A percentile compares a stretch with the other conserved stretches of the same genome.
Conservation (phyloP, 768 basidiomycete genomes). For the Suillus fuscotomentosus region DNA sequence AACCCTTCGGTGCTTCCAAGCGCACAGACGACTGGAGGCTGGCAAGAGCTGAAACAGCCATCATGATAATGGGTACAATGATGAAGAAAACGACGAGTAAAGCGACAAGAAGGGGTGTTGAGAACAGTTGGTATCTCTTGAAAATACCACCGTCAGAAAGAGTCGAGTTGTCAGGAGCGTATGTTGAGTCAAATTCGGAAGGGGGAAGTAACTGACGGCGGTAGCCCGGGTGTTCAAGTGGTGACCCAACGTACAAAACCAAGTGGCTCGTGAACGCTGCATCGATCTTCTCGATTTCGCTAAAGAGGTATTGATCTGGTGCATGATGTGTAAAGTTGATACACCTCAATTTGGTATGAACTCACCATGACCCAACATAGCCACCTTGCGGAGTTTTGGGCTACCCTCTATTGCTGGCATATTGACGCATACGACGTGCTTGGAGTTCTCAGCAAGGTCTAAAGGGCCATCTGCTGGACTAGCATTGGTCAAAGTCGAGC, state of each 20-base stretch:
- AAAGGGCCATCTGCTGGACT: slow-evolving; percentile 37
- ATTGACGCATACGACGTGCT: slow-evolving; percentile 56
- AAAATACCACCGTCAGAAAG: slow-evolving; percentile 58
- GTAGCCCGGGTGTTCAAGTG: slow-evolving; percentile 28
- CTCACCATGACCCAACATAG: slow-evolving; percentile 58
- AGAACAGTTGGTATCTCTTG: slow-evolving; percentile 73
- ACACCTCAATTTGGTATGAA: neutral
- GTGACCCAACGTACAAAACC: slow-evolving; percentile 62
- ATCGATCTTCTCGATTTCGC: slow-evolving; percentile 49
- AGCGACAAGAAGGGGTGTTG: slow-evolving; percentile 66
- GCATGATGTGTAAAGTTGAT: slow-evolving; percentile 7
- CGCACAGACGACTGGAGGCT: slow-evolving; percentile 72
- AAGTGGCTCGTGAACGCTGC: slow-evolving; percentile 57
- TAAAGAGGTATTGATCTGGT: slow-evolving; percentile 44
- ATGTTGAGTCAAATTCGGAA: slow-evolving; percentile 28
- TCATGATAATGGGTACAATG: slow-evolving; percentile 60
- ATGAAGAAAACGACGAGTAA: slow-evolving; percentile 67
- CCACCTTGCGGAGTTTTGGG: slow-evolving; percentile 42
- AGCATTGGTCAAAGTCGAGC: slow-evolving; percentile 45
- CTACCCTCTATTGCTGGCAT: slow-evolving; percentile 49
- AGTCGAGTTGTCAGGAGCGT: slow-evolving; percentile 33
- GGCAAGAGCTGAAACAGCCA: slow-evolving; percentile 65
- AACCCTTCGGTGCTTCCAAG: slow-evolving; percentile 63
- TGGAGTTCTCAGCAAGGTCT: slow-evolving; percentile 36
- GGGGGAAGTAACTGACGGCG: slow-evolving; percentile 40